Base-by-base conservation (phyloP, 495 filamentous ascomycete genomes). In the Parachaetomium inaequale region DNA sequence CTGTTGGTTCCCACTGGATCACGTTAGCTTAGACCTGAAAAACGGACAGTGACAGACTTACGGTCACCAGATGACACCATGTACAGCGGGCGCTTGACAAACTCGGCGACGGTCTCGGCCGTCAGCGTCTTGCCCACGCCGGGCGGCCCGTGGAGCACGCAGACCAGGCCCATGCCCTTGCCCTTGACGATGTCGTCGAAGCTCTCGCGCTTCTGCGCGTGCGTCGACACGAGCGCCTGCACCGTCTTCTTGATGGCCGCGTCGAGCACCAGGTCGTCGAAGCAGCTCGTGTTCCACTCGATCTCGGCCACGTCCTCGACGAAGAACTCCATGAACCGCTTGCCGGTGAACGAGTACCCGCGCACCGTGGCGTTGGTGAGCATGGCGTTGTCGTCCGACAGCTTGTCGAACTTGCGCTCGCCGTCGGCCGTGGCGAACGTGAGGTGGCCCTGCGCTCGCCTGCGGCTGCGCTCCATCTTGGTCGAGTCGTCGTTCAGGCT, bases 211-310 rank as follows among this genome's bases (percentile, higher is more conserved):
- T 69, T 68, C 15, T 72, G 70, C 1, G 63, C 32, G 49, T 75
- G 70, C 26, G 66, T 67, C 8, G 72, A 73, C 1, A 85, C 78
- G 4, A 86, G 74, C 2, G 82, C 78, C 63, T 76, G 71, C 14
- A 87, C 74, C 1, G 84, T 76, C 38, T 80, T 75, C 67, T 85
- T 85, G 53, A 79, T 75, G 7, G 70, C 68, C 4, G 68, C 42
- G 2, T 83, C 76, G 2, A 88, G 73, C 8, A 87, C 82, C 1
- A 89, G 70, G 0, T 78, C 72, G 7, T 84, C 79, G 59, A 88
- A 88, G 34, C 72, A 74, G 17, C 42, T 29, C 0, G 61, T 51
- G 58, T 75, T 70, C 70, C 70, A 74, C 51, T 70, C 55, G 17
- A 76, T 67, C 7, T 71, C 64, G 2, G 34, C 7, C 8, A 78